Evolutionary conservation across 208 protist species (phyloP).

Genomic region (Acanthamoeba lenticulata): DNA sequence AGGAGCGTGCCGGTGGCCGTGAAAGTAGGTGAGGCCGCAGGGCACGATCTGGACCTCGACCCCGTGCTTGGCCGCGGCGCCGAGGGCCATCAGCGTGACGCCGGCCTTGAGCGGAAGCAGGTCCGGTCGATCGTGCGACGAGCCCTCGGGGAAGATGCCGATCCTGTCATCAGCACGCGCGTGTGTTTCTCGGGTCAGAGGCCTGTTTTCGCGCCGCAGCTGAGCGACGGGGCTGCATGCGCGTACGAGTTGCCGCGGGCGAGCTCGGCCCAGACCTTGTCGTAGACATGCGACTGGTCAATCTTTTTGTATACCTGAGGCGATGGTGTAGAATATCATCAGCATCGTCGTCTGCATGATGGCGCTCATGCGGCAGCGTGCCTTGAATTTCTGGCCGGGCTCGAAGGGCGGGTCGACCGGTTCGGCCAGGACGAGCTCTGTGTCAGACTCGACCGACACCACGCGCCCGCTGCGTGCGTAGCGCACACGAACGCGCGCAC

Average conservation of each 20-base stretch:
- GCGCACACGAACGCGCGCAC: neutral
- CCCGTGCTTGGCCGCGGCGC: neutral
- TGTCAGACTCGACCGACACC: neutral
- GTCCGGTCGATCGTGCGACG: conserved; percentile 32
- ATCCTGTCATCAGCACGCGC: too few species aligned
- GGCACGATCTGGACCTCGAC: conserved; percentile 14
- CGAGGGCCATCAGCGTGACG: conserved; percentile 51
- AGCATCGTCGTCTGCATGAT: neutral
- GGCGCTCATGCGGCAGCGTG: too few species aligned
- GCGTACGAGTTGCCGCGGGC: neutral
- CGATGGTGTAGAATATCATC: neutral
- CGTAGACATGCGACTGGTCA: conserved; percentile 44
- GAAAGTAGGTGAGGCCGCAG: conserved; percentile 52
- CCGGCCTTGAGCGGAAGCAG: conserved; percentile 59
- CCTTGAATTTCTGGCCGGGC: neutral
- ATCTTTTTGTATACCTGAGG: neutral
- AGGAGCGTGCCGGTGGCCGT: neutral
- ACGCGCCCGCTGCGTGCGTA: neutral
- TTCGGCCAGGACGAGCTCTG: neutral
- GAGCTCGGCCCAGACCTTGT: conserved; percentile 2
- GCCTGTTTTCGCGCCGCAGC: too few species aligned
- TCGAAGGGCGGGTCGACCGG: neutral
- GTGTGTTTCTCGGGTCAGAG: too few species aligned
- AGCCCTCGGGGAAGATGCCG: conserved; percentile 57
- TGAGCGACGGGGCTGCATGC: neutral